A percentile compares a stretch with the other conserved stretches of the same genome.
Conservation (phyloP, 192 early-diverging fungal genomes). For the Coemansia sp. region DNA sequence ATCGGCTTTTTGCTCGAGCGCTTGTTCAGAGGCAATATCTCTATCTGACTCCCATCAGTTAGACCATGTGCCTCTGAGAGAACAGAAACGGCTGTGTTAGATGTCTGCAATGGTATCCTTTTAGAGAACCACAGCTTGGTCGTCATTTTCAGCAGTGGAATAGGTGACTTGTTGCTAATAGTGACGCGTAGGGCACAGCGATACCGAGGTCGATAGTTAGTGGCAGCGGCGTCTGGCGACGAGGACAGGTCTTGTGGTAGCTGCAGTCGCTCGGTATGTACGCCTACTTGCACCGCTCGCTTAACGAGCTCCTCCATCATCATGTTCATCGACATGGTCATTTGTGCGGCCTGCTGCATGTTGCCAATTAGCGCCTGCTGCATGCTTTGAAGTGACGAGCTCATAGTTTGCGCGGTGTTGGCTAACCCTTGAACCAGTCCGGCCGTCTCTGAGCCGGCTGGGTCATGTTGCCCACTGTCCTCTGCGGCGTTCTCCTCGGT, state of each 20-base stretch:
- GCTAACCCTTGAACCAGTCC: slow-evolving; percentile 22
- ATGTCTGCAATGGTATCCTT: background rate
- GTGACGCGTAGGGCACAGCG: slow-evolving; percentile 8
- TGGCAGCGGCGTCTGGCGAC: background rate
- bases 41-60: background rate
- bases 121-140: slow-evolving; percentile 16
- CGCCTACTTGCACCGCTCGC: slow-evolving; percentile 31
- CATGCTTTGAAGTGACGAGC: slow-evolving; percentile 43
- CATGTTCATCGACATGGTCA: slow-evolving; percentile 49
- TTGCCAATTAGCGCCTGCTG: slow-evolving; percentile 39
- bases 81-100: background rate
- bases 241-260: background rate
- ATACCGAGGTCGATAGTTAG: background rate
- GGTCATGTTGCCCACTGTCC: background rate
- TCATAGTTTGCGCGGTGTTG: slow-evolving; percentile 32
- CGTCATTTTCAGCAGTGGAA: slow-evolving; percentile 21
- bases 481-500: background rate
- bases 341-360: slow-evolving; percentile 47
- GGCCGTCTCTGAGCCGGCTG: background rate
- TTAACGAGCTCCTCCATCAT: slow-evolving; percentile 54
- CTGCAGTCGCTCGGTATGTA: slow-evolving; percentile 21
- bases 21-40: background rate
- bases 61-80: background rate
- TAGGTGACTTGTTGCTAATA: slow-evolving; percentile 30
- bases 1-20: background rate